A percentile compares a stretch with the other conserved stretches of the same genome.
These are phyloP conservation scores for Kuraishia ogatae DNA, from an alignment of 805 yeast genomes.

Conservation along the genomic window DNA sequence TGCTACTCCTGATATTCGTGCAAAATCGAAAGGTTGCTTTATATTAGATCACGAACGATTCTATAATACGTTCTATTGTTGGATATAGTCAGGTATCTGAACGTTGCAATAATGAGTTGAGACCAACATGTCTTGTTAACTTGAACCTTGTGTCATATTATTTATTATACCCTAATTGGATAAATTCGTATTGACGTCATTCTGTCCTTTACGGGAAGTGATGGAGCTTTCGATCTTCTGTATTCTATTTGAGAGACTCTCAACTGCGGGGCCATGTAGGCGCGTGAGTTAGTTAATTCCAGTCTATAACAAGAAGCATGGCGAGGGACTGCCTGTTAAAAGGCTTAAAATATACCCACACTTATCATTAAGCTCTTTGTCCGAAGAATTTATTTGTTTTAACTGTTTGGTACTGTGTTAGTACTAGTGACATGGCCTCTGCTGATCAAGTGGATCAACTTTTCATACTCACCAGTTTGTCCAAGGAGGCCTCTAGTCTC, in stretches of 20 bases:
- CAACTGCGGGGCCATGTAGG: not conserved
- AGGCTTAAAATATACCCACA: not conserved
- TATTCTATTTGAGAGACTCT: not conserved
- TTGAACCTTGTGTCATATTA: not conserved
- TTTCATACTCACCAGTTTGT: slow-evolving; percentile 1
- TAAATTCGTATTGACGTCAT: not conserved
- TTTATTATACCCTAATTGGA: not conserved
- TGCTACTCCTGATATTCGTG: no score
- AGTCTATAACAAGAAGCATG: not conserved
- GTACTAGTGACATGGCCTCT: no score
- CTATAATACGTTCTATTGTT: not conserved
- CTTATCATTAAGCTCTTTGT: not conserved
- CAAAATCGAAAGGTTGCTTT: no score
- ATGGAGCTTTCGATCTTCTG: not conserved
- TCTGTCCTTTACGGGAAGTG: not conserved
- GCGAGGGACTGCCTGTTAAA: not conserved
- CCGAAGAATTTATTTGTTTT: not conserved
- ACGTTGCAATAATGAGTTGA: not conserved
- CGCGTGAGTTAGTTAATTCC: not conserved
- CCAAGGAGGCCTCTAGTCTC: slow-evolving; percentile 1
- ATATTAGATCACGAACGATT: no score
- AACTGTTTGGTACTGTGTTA: not conserved
- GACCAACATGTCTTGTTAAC: not conserved
- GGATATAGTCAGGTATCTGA: not conserved
- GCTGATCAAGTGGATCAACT: not conserved